Percentiles rank a stretch among this genome's conserved stretches.
These are phyloP conservation scores for Eimeria praecox DNA, from an alignment of 169 alveolate genomes.

Conservation along the genomic window DNA sequence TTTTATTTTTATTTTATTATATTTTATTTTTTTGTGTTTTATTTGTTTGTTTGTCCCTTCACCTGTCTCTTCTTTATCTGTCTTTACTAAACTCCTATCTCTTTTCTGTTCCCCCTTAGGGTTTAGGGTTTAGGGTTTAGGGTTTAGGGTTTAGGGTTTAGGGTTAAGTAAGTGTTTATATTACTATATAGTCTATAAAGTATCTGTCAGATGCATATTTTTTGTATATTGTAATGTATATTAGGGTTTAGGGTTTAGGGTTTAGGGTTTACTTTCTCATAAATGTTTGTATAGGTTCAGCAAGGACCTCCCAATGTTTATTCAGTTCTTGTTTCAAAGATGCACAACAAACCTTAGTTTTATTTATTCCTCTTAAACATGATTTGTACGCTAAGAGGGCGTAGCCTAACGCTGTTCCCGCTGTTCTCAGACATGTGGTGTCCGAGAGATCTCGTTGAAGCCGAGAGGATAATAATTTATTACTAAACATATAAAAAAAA, in stretches of 20 bases:
- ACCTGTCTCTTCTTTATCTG: no score
- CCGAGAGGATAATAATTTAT: conserved; percentile 96
- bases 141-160: not conserved
- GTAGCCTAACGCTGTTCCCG: conserved; percentile 84
- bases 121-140: conserved; percentile 6
- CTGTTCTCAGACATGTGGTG: conserved; percentile 96
- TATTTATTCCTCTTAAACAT: conserved; percentile 90
- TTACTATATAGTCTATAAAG: no score
- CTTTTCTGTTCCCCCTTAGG: not conserved
- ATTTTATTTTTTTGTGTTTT: no score
- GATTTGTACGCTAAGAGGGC: conserved; percentile 92
- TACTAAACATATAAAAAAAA: conserved; percentile 73
- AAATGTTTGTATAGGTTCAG: conserved; percentile 96
- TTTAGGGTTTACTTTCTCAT: conserved; percentile 89
- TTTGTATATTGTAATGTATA: no score
- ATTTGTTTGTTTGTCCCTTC: no score
- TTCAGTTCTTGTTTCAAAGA: conserved; percentile 89
- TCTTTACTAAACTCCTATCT: no score
- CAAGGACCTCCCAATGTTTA: conserved; percentile 95
- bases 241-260: conserved; percentile 28
- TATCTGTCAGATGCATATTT: no score
- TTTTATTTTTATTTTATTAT: no score
- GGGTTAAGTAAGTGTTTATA: conserved; percentile 88
- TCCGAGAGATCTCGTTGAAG: conserved; percentile 97
- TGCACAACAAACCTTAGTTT: conserved; percentile 89